Conservation (phyloP, 768 basidiomycete genomes). For the Lentinula guzmanii region DNA sequence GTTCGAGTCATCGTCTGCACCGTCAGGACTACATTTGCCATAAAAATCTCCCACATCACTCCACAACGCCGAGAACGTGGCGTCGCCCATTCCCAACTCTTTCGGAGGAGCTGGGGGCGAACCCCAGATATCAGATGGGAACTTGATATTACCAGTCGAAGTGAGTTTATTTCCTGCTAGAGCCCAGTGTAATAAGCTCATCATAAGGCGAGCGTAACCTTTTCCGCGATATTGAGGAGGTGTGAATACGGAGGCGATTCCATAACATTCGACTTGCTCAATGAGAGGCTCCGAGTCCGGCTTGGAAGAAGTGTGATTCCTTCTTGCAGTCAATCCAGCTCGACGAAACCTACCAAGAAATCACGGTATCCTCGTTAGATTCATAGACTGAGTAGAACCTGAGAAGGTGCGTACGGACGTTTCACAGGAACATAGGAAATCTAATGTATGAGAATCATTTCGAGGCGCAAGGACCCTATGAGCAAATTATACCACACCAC, state of each 20-base stretch:
- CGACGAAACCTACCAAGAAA: conserved; percentile 21
- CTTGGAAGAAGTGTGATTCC: background rate
- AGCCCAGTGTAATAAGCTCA: conserved; percentile 57
- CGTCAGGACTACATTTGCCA: conserved; percentile 28
- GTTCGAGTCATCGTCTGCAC: background rate
- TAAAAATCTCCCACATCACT: conserved; percentile 53
- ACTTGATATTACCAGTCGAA: conserved; percentile 12
- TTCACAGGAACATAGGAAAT: conserved; percentile 57
- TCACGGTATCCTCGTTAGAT: background rate
- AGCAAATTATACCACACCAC: too few species aligned
- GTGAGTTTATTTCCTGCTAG: conserved; percentile 26
- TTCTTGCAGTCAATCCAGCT: conserved; percentile 20
- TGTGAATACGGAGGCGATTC: conserved; percentile 53
- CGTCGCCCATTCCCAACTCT: conserved; percentile 26
- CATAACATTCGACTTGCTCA: conserved; percentile 39
- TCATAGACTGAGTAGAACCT: too few species aligned
- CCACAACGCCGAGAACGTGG: conserved; percentile 42
- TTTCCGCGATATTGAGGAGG: conserved; percentile 40
- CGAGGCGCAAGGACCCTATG: conserved; percentile 54
- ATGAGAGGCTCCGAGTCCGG: background rate
- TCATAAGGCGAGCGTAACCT: conserved; percentile 60
- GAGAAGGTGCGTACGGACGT: conserved; percentile 34
- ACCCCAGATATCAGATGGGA: conserved; percentile 40
- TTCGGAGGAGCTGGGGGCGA: conserved; percentile 29
- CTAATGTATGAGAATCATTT: conserved; percentile 39